Conservation (phyloP, 768 basidiomycete species). For the Panellus pusillus region DNA sequence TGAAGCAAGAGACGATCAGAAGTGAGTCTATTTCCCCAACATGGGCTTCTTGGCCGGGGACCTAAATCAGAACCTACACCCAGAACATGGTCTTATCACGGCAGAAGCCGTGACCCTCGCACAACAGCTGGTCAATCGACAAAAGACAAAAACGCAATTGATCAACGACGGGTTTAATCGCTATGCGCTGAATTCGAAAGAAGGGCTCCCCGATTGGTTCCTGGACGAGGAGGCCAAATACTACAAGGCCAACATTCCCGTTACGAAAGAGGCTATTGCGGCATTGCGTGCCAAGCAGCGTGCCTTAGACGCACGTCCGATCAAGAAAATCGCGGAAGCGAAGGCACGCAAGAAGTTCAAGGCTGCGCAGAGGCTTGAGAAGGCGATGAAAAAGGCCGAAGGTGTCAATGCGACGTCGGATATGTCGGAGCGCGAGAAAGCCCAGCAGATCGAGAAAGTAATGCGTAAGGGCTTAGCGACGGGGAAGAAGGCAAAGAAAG, state of each 20-base stretch:
- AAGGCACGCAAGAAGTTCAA: constrained; percentile 96
- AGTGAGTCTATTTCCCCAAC: constrained; percentile 47
- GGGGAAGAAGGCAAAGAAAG: constrained; percentile 66
- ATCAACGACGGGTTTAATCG: constrained; percentile 96
- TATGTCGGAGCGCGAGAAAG: constrained; percentile 94
- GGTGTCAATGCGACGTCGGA: constrained; percentile 86
- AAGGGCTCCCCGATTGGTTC: constrained; percentile 94
- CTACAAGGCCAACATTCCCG: constrained; percentile 93
- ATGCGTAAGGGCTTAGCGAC: constrained; percentile 79
- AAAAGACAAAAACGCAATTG: constrained; percentile 84
- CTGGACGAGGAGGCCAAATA: constrained; percentile 92
- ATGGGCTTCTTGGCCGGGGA: not conserved
- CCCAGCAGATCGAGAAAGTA: constrained; percentile 87
- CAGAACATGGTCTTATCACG: constrained; percentile 82
- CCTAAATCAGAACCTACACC: constrained; percentile 5
- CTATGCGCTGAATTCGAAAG: constrained; percentile 88
- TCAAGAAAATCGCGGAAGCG: constrained; percentile 98
- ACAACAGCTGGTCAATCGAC: constrained; percentile 85
- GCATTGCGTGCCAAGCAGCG: constrained; percentile 87
- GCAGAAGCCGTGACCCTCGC: constrained; percentile 91
- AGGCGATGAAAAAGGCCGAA: constrained; percentile 95
- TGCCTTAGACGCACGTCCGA: constrained; percentile 92
- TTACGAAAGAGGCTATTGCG: constrained; percentile 92
- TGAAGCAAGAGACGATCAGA: constrained; percentile 61
- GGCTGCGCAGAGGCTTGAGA: constrained; percentile 81